Conservation (phyloP, 495 filamentous ascomycete genomes). For the Hypoxylon crocopeplum region DNA sequence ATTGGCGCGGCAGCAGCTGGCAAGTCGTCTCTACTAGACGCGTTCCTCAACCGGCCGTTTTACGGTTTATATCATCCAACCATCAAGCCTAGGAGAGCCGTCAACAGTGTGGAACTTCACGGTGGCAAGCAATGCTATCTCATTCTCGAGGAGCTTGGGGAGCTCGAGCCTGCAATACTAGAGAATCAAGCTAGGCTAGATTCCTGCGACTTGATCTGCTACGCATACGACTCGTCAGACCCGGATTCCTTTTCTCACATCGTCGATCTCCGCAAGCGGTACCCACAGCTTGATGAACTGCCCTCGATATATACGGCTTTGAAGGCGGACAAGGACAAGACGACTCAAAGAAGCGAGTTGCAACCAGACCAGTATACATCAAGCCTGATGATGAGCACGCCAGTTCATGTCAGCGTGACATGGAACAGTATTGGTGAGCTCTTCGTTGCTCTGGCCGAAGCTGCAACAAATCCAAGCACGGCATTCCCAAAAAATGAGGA, state of each 20-base stretch:
- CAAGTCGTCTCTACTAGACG: conserved; percentile 87
- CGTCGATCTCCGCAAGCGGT: conserved; percentile 74
- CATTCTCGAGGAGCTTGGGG: conserved; percentile 94
- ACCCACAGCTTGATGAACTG: conserved; percentile 82
- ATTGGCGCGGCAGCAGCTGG: conserved; percentile 82
- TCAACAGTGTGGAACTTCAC: conserved; percentile 95
- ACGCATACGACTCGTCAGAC: conserved; percentile 95
- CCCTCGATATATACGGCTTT: conserved; percentile 90
- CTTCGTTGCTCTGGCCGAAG: conserved; percentile 86
- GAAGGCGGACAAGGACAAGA: conserved; percentile 94
- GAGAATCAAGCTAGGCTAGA: conserved; percentile 93
- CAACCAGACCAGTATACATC: conserved; percentile 94
- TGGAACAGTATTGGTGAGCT: conserved; percentile 91
- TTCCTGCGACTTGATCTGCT: conserved; percentile 90
- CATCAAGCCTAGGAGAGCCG: conserved; percentile 89
- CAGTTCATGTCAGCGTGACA: conserved; percentile 90
- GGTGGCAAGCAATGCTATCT: conserved; percentile 97
- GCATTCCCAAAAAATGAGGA: conserved; percentile 89
- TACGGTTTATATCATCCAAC: conserved; percentile 88
- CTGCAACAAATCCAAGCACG: conserved; percentile 84
- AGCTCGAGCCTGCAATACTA: conserved; percentile 89
- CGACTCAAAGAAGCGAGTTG: conserved; percentile 85
- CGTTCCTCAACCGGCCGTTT: conserved; percentile 89
- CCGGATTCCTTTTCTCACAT: conserved; percentile 95
- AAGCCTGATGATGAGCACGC: conserved; percentile 78